Base-by-base conservation (phyloP, 176 grass and related monocot genomes). In the Thalia dealbata region DNA sequence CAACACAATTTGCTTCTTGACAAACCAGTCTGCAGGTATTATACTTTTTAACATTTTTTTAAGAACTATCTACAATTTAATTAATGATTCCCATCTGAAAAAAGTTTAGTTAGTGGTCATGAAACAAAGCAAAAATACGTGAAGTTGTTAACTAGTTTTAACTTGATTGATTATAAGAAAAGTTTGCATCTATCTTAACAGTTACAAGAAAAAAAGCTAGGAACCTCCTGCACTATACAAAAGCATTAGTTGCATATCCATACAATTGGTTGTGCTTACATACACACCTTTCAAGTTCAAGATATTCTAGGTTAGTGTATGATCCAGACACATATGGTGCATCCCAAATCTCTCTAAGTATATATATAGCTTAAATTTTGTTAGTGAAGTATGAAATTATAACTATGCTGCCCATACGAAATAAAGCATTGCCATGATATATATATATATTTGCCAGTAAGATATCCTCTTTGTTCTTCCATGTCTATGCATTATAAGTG, bases 1-100 rank as follows among this genome's bases (percentile, higher is more conserved):
- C 59, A 75, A 56, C 54, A 55, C 43, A 67, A 50, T 44, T 78
- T 23, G 38, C 2, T 62, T 27, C 51, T 73, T 52, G 43, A 76
- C 73, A 38, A 21, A 75, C 50, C 64, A 28, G 44, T 52, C 76
- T 10, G 67, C 8, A 27, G 61, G 23, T 23, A 24, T 3, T 63
- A 23, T 63, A 13, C 23, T 3, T 26, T 28, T 63, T 13, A 27
- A 13, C 12, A 26, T 63, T 29, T 10, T 14, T 5, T 29, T 26
- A 63, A 63, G 11, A 52, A 13, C 51, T 52, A 58, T n/a, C 54
- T n/a, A 58, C 8, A n/a, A 58, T n/a, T 64, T 16, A 30, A 2
- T 64, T 64, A 2, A 30, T 64, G n/a, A n/a, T n/a, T n/a, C n/a
- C n/a, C n/a, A n/a, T n/a, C n/a, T n/a, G n/a, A n/a, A n/a, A n/a